Percentiles rank a stretch among this genome's conserved stretches.
These are phyloP conservation scores for Syzygium malaccense DNA, from an alignment of 441 rosid species.

Conservation along the genomic window DNA sequence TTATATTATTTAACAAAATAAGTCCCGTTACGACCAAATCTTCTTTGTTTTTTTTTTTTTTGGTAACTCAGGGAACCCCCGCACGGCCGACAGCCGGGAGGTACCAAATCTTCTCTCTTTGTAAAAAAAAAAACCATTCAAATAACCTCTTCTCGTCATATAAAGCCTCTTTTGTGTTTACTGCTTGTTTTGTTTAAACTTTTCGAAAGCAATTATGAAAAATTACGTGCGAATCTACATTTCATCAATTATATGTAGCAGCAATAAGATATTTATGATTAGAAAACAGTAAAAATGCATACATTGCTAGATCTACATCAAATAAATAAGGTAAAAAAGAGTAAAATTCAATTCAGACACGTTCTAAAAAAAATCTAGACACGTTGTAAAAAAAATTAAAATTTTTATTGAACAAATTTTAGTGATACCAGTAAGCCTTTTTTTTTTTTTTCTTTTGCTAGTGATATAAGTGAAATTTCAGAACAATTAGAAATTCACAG, in stretches of 20 bases:
- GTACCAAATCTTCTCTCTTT: neutral
- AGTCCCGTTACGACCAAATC: neutral
- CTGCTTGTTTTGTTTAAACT: neutral
- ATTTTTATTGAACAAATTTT: neutral
- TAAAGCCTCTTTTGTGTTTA: neutral
- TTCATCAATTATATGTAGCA: neutral
- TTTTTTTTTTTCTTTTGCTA: neutral
- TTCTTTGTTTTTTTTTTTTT: too few species aligned
- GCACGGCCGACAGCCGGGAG: too few species aligned
- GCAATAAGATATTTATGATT: fast-evolving
- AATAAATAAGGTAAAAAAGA: neutral
- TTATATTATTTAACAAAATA: neutral
- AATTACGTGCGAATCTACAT: neutral
- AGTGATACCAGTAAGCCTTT: neutral
- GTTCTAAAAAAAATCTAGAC: neutral
- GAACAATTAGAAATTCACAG: neutral
- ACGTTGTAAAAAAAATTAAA: neutral
- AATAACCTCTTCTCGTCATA: neutral
- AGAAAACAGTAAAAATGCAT: neutral
- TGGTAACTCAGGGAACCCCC: too few species aligned
- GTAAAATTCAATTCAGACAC: neutral
- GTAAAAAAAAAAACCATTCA: neutral
- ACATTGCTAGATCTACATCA: neutral
- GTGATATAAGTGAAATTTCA: neutral
- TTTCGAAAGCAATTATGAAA: fast-evolving